Evolutionary conservation across 1,139 yeast genomes (phyloP), one percentile per base, ranked within the genome.

Genomic region (Geotrichum aggregatum): DNA sequence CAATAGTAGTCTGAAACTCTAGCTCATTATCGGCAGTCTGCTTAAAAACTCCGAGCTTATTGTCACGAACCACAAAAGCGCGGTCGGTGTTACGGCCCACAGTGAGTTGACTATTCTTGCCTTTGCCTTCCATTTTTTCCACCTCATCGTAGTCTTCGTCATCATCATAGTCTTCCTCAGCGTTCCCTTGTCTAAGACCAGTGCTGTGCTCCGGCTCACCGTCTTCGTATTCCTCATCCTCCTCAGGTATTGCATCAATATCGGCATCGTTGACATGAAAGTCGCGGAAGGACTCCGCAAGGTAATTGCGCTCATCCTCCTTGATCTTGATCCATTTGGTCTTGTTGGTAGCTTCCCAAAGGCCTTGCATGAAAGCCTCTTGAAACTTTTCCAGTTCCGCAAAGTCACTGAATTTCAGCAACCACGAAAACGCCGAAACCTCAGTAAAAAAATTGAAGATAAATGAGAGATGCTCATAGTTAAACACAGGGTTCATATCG

Each of bases 21-120:
- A 88, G 69, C 19, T 71, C 75, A 49, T 77, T 77, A 26, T 72
- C 74, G 11, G 73, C 77, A 30, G 76, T 76, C 26, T 82, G 78
- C 61, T 77, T 82, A 70, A 87, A 87, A 4, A 89, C 91, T 21
- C 96, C 96, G 52, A 89, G 73, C 60, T 79, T 81, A 65, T 87
- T 73, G 7, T 91, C 95, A 59, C 95, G 78, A 0, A 85, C 82
- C 30, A 89, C 92, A 66, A 77, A 89, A 0, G 95, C 77, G 35
- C 94, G 75, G 63, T 86, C 83, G 58, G 82, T 82, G 50, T 78
- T 77, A 57, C 72, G 78, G 0, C 95, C 92, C 16, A 87, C 82
- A 0, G 86, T 82, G 59, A 89, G 73, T 30, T 80, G 81, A 50
- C 81, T 76, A 65, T 86, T 86, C 59, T 76, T 72, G 21, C 70